Base-by-base conservation (phyloP, 2,329 filamentous ascomycete species). In the Penicillium palitans region DNA sequence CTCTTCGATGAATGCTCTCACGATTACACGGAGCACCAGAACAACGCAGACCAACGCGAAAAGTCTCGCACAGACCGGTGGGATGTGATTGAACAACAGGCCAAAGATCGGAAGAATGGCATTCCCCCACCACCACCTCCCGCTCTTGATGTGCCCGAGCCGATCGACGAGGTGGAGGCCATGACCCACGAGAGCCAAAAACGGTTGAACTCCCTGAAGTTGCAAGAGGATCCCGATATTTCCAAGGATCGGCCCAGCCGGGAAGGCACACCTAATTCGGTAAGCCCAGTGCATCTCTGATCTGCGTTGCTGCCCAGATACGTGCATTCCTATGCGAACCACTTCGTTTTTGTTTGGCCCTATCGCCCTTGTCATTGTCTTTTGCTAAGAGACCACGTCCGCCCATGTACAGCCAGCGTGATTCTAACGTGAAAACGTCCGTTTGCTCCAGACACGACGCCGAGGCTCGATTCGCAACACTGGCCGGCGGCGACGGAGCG, bases 1-100 rank as follows among this genome's bases (percentile, higher is more conserved):
- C 85, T 99, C 24, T 99, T 99, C 70, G 95, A 99, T 68, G 95
- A 99, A 73, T 99, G 95, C 78, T 97, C 95, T 37, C 93, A 97
- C 72, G 93, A 98, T 64, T 99, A 99, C 77, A 96, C 93, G 6
- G 93, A 98, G 75, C 89, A 95, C 70, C 93, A 98, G 77, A 96
- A 96, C 77, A 95, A 86, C 63, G 91, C 93, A 4, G 87, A 90
- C n/a, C 86, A 91, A 60, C 87, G 93, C 56, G 89, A 97, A 76
- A 87, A 89, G 64, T 83, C 87, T 62, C 87, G 95, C 64, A 88
- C 96, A 74, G 87, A 87, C 65, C 92, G 93, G 72, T 99, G 95
- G 95, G 91, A 93, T 55, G 87, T 88, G 61, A 83, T 99, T 42
- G 84, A 87, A 50, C 89, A 95, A 65, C 87, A 91, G 74, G 93